These are phyloP conservation scores for Sphaerobolus stellatus DNA, from an alignment of 1,284 basidiomycete species.

Conservation along the genomic window DNA sequence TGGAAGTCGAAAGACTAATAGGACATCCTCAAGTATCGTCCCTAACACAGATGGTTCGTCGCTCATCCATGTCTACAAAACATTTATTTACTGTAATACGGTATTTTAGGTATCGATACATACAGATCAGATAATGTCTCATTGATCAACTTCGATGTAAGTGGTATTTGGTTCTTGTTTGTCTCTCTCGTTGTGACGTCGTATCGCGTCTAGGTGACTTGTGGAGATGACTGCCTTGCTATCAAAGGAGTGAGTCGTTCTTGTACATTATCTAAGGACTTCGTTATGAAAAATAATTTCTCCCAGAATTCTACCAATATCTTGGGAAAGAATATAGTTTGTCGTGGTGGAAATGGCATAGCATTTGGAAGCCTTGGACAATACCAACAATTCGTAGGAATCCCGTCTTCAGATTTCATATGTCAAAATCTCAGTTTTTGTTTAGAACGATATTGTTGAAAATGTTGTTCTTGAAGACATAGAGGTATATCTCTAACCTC, in stretches of 20 bases:
- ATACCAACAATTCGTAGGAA: conserved; percentile 51
- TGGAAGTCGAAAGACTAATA: conserved; percentile 5
- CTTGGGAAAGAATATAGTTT: conserved; percentile 49
- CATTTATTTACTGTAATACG: conserved; percentile 4
- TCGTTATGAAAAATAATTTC: not conserved
- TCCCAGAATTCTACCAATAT: conserved; percentile 59
- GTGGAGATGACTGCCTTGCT: conserved; percentile 66
- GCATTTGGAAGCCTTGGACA: conserved; percentile 65
- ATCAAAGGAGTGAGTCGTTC: conserved; percentile 54
- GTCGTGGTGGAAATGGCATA: conserved; percentile 63
- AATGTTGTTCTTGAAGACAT: conserved; percentile 55
- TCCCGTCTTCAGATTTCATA: conserved; percentile 1
- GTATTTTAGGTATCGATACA: conserved; percentile 51
- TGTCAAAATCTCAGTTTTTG: not conserved
- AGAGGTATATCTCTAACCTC: conserved; percentile 31
- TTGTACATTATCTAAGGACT: not conserved
- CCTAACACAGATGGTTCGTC: conserved; percentile 61
- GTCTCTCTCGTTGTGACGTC: not conserved
- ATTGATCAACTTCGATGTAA: conserved; percentile 53
- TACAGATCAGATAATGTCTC: conserved; percentile 55
- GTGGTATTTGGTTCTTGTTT: conserved; percentile 15
- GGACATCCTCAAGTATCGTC: conserved; percentile 43
- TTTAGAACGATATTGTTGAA: conserved; percentile 54
- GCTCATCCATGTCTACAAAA: not conserved
- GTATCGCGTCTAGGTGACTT: conserved; percentile 40